Evolutionary conservation across 768 basidiomycete genomes (phyloP).

Genomic region (Leucocoprinus sp.): DNA sequence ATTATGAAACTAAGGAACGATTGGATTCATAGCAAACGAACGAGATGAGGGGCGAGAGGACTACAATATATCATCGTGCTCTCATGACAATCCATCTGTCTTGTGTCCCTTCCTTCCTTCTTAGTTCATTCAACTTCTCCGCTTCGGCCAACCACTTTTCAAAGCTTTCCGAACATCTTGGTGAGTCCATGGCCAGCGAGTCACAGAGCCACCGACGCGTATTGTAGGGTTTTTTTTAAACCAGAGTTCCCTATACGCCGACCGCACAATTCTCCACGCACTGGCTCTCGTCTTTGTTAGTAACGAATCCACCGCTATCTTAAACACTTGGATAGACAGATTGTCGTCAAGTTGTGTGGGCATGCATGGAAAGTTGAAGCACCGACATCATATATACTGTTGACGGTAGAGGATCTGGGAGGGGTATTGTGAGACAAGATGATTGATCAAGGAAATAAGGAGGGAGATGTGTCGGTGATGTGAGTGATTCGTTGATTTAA

Average conservation of each 20-base stretch:
- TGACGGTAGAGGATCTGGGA: constrained; percentile 53
- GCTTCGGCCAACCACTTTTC: background rate
- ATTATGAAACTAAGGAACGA: too few relatives aligned
- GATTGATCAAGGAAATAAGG: constrained; percentile 49
- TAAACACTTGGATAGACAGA: constrained; percentile 23
- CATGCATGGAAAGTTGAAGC: constrained; percentile 17
- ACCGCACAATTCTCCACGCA: background rate
- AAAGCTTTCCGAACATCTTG: background rate
- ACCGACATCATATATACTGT: constrained; percentile 24
- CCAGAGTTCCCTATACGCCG: background rate
- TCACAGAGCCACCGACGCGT: background rate
- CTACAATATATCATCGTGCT: too few relatives aligned
- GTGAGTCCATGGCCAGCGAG: background rate
- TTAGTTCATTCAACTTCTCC: too few relatives aligned
- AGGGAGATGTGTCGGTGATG: constrained; percentile 19
- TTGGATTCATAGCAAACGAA: too few relatives aligned
- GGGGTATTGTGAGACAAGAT: constrained; percentile 51
- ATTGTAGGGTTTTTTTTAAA: background rate
- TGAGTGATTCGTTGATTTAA: constrained; percentile 8
- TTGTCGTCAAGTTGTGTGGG: constrained; percentile 33
- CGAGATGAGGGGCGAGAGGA: too few relatives aligned
- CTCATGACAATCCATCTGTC: too few relatives aligned
- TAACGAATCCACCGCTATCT: background rate
- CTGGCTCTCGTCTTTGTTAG: background rate
- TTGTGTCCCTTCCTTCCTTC: background rate